Base-by-base conservation (phyloP, 495 filamentous ascomycete species). In the Tuber umbilicatum region DNA sequence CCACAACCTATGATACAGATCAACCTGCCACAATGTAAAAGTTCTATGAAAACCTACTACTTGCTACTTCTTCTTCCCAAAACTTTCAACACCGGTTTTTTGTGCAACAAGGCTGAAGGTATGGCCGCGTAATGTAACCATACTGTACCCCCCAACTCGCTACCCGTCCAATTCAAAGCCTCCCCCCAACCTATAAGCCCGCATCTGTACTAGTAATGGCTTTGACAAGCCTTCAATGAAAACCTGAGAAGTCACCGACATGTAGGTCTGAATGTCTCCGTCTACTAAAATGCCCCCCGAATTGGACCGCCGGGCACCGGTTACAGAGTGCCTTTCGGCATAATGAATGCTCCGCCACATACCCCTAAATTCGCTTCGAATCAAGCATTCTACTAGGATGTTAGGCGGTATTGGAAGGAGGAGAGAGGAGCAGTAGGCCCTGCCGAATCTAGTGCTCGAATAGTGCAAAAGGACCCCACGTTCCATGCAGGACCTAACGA, bases 311-410 rank as follows among this genome's bases (percentile, higher is more conserved):
- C 5, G 2, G 14, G 12, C 55, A 7, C 10, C n/a, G 50, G 55
- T 19, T 35, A 64, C 55, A 17, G 27, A 4, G 3, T 35, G 27
- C 55, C 27, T n/a, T 64, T 1, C 2, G 12, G 27, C 16, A 35
- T 64, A 64, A 17, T 64, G 27, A 31, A 64, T 64, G 55, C 55
- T 64, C 55, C 55, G 55, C 55, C 55, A 64, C 55, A 27, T 64
- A 19, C 27, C 31, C 21, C 45, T n/a, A 10, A 64, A 5, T 17
- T 31, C 14, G 10, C 14, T 64, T 64, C 14, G 55, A 64, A 35
- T 64, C 35, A 64, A 64, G 31, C 55, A 19, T 17, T 35, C 55
- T 31, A 35, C 27, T 19, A 64, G 55, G 27, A 64, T 64, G 12
- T 0, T 35, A 16, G 27, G 31, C 1, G 14, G 27, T 35, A 35